Evolutionary conservation across 306 rosid species (phyloP).

Genomic region (Geum urbanum): DNA sequence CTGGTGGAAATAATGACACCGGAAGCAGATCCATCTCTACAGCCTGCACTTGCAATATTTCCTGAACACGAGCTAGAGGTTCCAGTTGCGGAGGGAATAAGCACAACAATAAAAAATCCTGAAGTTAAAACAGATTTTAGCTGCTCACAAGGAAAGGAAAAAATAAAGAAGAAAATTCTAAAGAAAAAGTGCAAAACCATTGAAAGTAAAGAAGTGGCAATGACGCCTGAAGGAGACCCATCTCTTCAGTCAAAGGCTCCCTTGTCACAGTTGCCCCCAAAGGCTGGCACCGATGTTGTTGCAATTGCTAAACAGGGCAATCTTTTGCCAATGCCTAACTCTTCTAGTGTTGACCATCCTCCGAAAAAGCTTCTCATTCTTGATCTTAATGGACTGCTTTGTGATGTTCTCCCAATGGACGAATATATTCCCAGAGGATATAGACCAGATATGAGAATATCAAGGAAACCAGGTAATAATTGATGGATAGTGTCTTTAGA

Average conservation of each 20-base stretch:
- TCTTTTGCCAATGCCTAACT: slow-evolving; percentile 24
- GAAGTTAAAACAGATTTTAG: no score
- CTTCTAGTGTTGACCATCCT: slow-evolving; percentile 29
- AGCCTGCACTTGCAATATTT: not conserved
- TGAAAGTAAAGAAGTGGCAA: no score
- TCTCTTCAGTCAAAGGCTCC: not conserved
- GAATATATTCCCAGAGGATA: slow-evolving; percentile 13
- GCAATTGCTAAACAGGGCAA: slow-evolving; percentile 23
- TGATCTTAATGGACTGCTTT: slow-evolving; percentile 88
- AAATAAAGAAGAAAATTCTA: no score
- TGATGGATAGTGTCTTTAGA: slow-evolving; percentile 10
- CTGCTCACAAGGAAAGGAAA: no score
- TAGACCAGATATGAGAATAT: slow-evolving; percentile 36
- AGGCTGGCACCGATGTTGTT: slow-evolving; percentile 33
- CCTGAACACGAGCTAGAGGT: slow-evolving; percentile 2
- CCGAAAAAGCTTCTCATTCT: slow-evolving; percentile 86
- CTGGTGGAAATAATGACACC: not conserved
- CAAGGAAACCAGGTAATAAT: slow-evolving; percentile 51
- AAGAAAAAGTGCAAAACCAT: no score
- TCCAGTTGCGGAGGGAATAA: not conserved
- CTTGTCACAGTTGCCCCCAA: slow-evolving; percentile 15
- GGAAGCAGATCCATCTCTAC: not conserved
- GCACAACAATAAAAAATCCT: no score
- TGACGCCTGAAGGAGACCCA: no score
- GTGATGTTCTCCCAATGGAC: slow-evolving; percentile 49